phyloP scores from a whole-genome alignment of 2,329 filamentous ascomycete species.

The Phialophora verrucosa region DNA sequence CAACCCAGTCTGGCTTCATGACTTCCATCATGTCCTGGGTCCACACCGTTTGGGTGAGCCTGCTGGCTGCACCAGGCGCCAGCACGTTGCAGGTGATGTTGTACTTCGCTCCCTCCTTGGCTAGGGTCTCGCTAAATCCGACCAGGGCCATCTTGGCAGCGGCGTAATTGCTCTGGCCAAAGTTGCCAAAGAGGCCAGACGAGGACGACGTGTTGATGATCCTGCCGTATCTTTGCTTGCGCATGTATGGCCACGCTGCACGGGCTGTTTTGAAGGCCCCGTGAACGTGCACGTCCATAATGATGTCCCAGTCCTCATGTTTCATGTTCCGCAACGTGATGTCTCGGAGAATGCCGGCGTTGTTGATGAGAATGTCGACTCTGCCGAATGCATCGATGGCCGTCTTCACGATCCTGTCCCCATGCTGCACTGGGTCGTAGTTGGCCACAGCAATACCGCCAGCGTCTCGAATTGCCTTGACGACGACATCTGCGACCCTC shows the following conservation, averaged over 20 bases:
- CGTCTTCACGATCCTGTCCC: constrained; percentile 72
- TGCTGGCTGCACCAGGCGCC: constrained; percentile 89
- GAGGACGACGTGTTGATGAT: constrained; percentile 95
- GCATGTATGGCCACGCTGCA: constrained; percentile 95
- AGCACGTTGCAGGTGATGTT: constrained; percentile 95
- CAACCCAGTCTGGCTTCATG: constrained; percentile 91
- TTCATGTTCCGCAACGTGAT: constrained; percentile 98
- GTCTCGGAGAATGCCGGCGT: constrained; percentile 68
- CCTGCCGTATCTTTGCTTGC: constrained; percentile 97
- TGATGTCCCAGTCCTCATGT: constrained; percentile 93
- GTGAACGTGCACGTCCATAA: constrained; percentile 88
- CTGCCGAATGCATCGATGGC: constrained; percentile 33
- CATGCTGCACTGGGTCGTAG: constrained; percentile 83
- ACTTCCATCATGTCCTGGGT: constrained; percentile 84
- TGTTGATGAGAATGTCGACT: constrained; percentile 40
- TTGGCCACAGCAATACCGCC: constrained; percentile 97
- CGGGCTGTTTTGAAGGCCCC: constrained; percentile 93
- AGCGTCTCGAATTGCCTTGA: constrained; percentile 67
- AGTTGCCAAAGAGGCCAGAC: constrained; percentile 91
- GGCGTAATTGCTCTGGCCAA: constrained; percentile 95
- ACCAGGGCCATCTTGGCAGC: constrained; percentile 94
- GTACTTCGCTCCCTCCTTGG: constrained; percentile 96
- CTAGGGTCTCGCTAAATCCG: constrained; percentile 94
- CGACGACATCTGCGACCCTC: constrained; percentile 66
- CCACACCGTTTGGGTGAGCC: constrained; percentile 95